phyloP scores from a whole-genome alignment of 1,284 basidiomycete genomes.

The Cryptococcus neoformans region DNA sequence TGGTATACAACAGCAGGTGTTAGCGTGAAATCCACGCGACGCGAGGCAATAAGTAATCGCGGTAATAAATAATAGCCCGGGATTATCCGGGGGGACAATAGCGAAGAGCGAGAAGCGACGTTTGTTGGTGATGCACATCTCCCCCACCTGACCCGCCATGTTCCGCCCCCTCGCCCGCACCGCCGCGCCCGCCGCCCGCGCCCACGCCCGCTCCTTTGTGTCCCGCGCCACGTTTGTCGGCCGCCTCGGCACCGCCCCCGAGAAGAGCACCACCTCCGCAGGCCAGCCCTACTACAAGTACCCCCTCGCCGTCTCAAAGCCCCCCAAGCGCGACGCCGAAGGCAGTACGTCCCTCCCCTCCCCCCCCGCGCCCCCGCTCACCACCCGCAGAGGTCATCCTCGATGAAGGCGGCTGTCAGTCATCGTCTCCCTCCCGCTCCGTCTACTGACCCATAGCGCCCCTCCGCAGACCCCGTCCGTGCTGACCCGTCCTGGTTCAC shows the following conservation, averaged over 20 bases:
- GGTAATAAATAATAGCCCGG: too few species aligned
- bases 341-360: constrained; percentile 26
- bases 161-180: too few species aligned
- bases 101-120: too few species aligned
- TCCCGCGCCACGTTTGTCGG: constrained; percentile 40
- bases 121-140: too few species aligned
- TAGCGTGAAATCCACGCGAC: too few species aligned
- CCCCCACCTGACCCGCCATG: too few species aligned
- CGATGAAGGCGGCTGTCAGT: constrained; percentile 30
- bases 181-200: too few species aligned
- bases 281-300: constrained; percentile 33
- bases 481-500: constrained; percentile 31
- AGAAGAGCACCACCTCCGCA: constrained; percentile 21
- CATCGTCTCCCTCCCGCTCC: neutral
- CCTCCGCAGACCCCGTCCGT: constrained; percentile 12
- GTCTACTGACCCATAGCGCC: too few species aligned
- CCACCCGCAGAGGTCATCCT: constrained; percentile 16
- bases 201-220: constrained; percentile 10
- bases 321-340: constrained; percentile 32
- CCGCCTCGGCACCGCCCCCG: constrained; percentile 32
- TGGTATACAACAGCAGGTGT: too few species aligned
- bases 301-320: constrained; percentile 27
- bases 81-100: too few species aligned
- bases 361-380: neutral
- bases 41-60: too few species aligned